Percentiles rank a stretch among this genome's conserved stretches.
Conservation (phyloP, 2,329 filamentous ascomycete species). For the Setomelanomma holmii region DNA sequence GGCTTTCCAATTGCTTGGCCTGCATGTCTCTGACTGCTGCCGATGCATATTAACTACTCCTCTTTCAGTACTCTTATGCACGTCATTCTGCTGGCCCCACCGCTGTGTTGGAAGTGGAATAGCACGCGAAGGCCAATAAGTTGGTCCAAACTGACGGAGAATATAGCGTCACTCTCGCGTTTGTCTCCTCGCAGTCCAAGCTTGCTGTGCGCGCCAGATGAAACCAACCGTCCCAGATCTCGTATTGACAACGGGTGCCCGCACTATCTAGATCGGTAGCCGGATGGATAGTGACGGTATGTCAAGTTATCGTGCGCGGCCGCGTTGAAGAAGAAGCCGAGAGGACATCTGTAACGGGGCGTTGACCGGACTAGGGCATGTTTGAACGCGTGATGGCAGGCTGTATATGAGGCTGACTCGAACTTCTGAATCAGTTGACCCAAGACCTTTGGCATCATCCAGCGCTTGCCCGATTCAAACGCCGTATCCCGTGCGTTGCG, state of each 20-base stretch:
- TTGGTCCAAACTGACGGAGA: not conserved
- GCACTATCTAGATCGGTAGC: constrained; percentile 22
- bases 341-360: too few species aligned
- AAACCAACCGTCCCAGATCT: constrained; percentile 5
- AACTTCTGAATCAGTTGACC: not conserved
- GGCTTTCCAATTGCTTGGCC: constrained; percentile 8
- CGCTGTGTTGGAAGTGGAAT: constrained; percentile 3
- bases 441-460: not conserved
- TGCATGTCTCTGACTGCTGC: constrained; percentile 5
- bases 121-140: constrained; percentile 21
- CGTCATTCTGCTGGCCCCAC: constrained; percentile 13
- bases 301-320: not conserved
- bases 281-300: not conserved
- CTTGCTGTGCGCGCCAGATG: constrained; percentile 2
- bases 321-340: too few species aligned
- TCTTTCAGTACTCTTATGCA: constrained; percentile 12
- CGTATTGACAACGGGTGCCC: constrained; percentile 14
- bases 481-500: not conserved
- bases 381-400: not conserved
- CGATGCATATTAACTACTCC: constrained; percentile 12
- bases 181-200: constrained; percentile 13
- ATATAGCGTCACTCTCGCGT: constrained; percentile 1
- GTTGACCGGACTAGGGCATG: too few species aligned
- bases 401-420: not conserved
- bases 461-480: not conserved